Base-by-base conservation (phyloP, 495 filamentous ascomycete genomes). In the Cercophora samala region DNA sequence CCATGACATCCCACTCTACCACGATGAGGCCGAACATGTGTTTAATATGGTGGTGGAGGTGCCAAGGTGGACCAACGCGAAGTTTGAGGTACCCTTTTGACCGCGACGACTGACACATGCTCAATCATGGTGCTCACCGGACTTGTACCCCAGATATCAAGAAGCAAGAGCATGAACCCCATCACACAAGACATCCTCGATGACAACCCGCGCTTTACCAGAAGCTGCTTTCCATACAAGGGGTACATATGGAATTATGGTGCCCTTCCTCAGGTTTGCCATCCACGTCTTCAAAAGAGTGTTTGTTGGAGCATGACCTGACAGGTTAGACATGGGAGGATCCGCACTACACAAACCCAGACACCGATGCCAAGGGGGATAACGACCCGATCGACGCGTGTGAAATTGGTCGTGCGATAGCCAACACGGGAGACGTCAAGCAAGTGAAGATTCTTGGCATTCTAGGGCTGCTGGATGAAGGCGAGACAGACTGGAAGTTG, bases 401-500 rank as follows among this genome's bases (percentile, higher is more conserved):
- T 52, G 71, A 72, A 21, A 73, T 75, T 15, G 67, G 67, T 5
- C 26, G 46, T 1, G 8, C 51, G 0, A 23, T 73, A 0, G 64
- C 61, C n/a, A 4, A 24, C 0, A 64, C 66, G 0, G 71, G 71
- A 13, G 63, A 66, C 22, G 69, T 73, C 4, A 68, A 68, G 53
- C 63, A 58, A 23, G 70, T 75, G n/a, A 75, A 78, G 42, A 69
- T 71, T 3, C 60, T 77, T 1, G 76, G 77, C 5, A 64, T 75
- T 0, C 22, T 81, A 32, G 73, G 71, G 1, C 64, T 81, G 66
- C 58, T 79, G 21, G 76, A 77, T 60, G 64, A 72, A 37, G 72
- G 69, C 58, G 70, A 77, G 62, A 79, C 75, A 21, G 75, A 79
- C 55, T 79, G 78, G 78, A 76, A 78, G 64, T 64, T 78, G 0